Evolutionary conservation across 1,284 basidiomycete genomes (phyloP).

Genomic region (Boletellus sp.): DNA sequence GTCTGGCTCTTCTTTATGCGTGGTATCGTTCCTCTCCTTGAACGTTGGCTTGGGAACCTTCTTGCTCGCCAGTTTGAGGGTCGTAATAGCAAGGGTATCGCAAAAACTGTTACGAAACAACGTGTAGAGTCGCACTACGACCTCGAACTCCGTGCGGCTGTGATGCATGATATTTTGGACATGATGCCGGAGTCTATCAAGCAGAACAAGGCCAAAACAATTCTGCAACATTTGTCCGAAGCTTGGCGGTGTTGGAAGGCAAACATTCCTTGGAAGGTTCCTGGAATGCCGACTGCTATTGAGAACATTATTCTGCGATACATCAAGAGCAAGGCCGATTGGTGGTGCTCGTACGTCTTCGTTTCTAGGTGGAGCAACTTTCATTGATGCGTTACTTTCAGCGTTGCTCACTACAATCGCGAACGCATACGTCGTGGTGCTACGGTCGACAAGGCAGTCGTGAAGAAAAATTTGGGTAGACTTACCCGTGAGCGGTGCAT

Average conservation of each 20-base stretch:
- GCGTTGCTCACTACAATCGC: constrained; percentile 90
- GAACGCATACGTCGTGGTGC: constrained; percentile 94
- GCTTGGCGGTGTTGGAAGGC: constrained; percentile 99
- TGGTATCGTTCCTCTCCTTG: constrained; percentile 95
- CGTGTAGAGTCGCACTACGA: constrained; percentile 99
- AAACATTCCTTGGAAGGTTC: constrained; percentile 97
- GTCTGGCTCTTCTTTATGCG: constrained; percentile 99
- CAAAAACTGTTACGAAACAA: constrained; percentile 98
- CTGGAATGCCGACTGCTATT: constrained; percentile 96
- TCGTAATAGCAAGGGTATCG: constrained; percentile 92
- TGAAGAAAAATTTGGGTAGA: constrained; percentile 92
- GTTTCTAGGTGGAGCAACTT: background rate
- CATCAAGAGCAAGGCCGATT: constrained; percentile 99
- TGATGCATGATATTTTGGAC: constrained; percentile 99
- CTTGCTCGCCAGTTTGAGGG: constrained; percentile 98
- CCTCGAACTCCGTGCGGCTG: constrained; percentile 93
- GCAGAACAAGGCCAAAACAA: constrained; percentile 99
- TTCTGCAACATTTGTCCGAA: constrained; percentile 95
- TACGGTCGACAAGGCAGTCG: constrained; percentile 98
- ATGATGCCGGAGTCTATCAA: constrained; percentile 99
- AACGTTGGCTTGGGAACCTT: constrained; percentile 96
- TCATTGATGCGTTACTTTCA: constrained; percentile 19
- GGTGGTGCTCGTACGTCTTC: constrained; percentile 88
- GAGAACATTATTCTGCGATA: constrained; percentile 99
- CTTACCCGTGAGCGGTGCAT: constrained; percentile 62